Evolutionary conservation across 1,284 basidiomycete species (phyloP), one percentile per base, ranked within the genome.

Genomic region (Ustilago lituana): DNA sequence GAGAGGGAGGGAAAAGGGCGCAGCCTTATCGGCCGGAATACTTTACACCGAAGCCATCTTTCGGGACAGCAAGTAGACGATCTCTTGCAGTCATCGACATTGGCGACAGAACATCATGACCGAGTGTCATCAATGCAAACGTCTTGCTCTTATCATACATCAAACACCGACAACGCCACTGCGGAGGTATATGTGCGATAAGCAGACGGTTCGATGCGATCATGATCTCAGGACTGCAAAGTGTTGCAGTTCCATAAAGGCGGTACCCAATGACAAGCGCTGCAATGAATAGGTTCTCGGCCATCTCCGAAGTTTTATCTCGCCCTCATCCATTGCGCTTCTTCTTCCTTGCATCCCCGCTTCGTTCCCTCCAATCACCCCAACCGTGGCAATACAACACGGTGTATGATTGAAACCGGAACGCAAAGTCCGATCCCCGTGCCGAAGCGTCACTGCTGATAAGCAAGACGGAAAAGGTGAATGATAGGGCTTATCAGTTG

Each of bases 251-350:
- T 29, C 43, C 52, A 23, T 15, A 48, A 33, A 47, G 23, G 17
- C 17, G 33, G 59, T 15, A 37, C 3, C 60, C 60, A 63, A 63
- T 53, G 14, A n/a, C 41, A 46, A 26, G 10, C 10, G 10, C 14
- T 19, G 11, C 4, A 39, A 22, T 5, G 12, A 15, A 36, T 15
- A 2, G 9, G 4, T 8, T 54, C 19, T 57, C 63, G 63, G 63
- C 63, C 23, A 66, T 66, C 63, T 66, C 63, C 63, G 63, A 60
- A 48, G 36, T 31, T 47, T 59, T 60, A 56, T 60, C 57, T 50
- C 36, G 19, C n/a, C 27, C 14, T 26, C 27, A 19, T 37, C 19
- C 24, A 17, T 41, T 9, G 14, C 17, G n/a, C n/a, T n/a, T n/a
- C n/a, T n/a, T n/a, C n/a, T n/a, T n/a, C 17, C 24, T 22, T 48